Evolutionary conservation across 371 early-diverging fungal genomes (phyloP).

Genomic region (Thermomucor indicae-seudaticae): DNA sequence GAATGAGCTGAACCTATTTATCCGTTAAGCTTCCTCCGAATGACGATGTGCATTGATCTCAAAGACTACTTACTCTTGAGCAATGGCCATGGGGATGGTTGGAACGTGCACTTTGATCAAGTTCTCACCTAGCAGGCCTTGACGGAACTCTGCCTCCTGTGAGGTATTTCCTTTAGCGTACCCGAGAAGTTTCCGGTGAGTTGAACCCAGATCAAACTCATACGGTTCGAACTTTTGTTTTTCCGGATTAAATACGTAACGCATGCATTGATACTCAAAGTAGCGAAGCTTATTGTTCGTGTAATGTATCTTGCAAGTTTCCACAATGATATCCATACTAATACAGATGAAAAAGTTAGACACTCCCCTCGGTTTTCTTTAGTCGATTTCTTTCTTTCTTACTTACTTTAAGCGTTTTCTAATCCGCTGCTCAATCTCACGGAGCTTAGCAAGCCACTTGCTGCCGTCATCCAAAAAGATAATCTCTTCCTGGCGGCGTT

Average conservation of each 20-base stretch:
- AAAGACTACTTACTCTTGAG: constrained; percentile 42
- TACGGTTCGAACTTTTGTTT: constrained; percentile 51
- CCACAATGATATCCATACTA: constrained; percentile 33
- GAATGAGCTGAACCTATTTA: constrained; percentile 45
- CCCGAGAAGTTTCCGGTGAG: constrained; percentile 38
- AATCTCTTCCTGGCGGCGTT: constrained; percentile 46
- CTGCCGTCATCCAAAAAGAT: constrained; percentile 52
- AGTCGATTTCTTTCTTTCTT: constrained; percentile 8
- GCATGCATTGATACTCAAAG: constrained; percentile 72
- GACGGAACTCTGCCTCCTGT: constrained; percentile 45
- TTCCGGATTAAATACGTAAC: constrained; percentile 58
- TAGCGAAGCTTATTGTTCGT: constrained; percentile 49
- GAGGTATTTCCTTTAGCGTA: constrained; percentile 46
- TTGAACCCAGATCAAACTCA: constrained; percentile 50
- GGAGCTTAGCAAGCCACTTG: constrained; percentile 21
- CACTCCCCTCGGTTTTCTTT: background rate
- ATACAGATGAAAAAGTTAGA: background rate
- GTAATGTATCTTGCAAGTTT: constrained; percentile 30
- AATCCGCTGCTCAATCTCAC: constrained; percentile 25
- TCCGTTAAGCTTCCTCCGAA: background rate
- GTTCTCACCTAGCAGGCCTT: constrained; percentile 63
- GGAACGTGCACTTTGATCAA: constrained; percentile 59
- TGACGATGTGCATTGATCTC: background rate
- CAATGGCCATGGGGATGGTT: constrained; percentile 39
- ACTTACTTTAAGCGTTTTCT: constrained; percentile 12